Evolutionary conservation across 169 alveolate genomes (phyloP).

Genomic region (Babesia sp.): DNA sequence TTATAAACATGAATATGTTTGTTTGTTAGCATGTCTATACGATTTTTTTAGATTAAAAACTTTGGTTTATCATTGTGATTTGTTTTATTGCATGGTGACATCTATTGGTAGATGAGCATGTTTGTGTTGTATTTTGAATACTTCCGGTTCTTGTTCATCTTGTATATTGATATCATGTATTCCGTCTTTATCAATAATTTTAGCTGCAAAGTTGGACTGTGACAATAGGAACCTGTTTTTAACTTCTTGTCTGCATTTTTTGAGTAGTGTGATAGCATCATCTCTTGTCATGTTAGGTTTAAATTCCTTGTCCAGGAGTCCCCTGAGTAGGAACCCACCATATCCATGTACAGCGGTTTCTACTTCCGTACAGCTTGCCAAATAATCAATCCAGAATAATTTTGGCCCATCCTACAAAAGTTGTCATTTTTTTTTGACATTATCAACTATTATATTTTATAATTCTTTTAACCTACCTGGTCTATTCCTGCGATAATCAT

Average conservation of each 20-base stretch:
- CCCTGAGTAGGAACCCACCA: constrained; percentile 87
- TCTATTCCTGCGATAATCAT: constrained; percentile 84
- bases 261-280: constrained; percentile 83
- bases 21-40: background rate
- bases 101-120: background rate
- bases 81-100: constrained; percentile 25
- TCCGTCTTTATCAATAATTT: constrained; percentile 61
- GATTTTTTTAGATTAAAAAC: too few species aligned
- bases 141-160: constrained; percentile 53
- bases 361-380: constrained; percentile 83
- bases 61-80: background rate
- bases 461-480: constrained; percentile 50
- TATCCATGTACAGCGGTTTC: constrained; percentile 91
- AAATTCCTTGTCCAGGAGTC: constrained; percentile 86
- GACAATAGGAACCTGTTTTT: constrained; percentile 85
- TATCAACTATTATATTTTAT: background rate
- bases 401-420: constrained; percentile 82
- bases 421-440: background rate
- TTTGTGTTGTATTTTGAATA: constrained; percentile 5
- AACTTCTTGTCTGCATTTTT: constrained; percentile 85
- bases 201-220: constrained; percentile 74
- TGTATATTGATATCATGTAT: constrained; percentile 50
- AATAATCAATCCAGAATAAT: constrained; percentile 89
- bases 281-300: constrained; percentile 80
- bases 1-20: background rate